Evolutionary conservation across 2,329 filamentous ascomycete species (phyloP), one percentile per base, ranked within the genome.

Genomic region (Aureobasidium mangrovei): DNA sequence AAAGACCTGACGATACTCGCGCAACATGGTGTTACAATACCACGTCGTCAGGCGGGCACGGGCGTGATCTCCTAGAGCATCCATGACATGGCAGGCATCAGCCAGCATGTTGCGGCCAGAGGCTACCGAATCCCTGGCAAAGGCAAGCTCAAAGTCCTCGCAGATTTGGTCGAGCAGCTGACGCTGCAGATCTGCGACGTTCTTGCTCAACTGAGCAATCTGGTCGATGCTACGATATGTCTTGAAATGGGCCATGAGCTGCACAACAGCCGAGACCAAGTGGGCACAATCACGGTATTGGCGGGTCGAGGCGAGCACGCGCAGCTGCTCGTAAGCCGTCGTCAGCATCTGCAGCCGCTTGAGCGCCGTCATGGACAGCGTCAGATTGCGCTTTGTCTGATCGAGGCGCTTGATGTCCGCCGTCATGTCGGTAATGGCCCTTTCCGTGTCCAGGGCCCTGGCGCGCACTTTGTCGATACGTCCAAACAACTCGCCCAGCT

Each of bases 301-400:
- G 55, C 91, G 79, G 35, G 86, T 85, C 70, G 87, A 87, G 60
- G 88, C 86, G 61, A 96, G 76, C 2, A 83, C 87, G 56, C 87
- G 81, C 56, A 98, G 77, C 73, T 98, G 93, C 67, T 97, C 93
- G 71, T 97, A 98, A n/a, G 93, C 93, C 3, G 93, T 97, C 4
- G 93, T 97, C 67, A 98, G 75, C 93, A 98, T 98, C 77, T 98
- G 93, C 63, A 98, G 78, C 44, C 93, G 81, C 75, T 98, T 98
- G 64, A 98, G 76, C 26, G 91, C 91, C 41, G 93, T 98, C 93
- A 98, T 98, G 60, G 90, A 96, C 53, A 95, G 78, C 7, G 93
- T 96, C 58, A 98, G 78, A 71, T 98, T 98, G 70, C 86, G 86
- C 76, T 98, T 98, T 36, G 93, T 96, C 69, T 87, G 88, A 71